phyloP scores from a whole-genome alignment of 2,329 filamentous ascomycete genomes.

The Sporothrix brasiliensis region DNA sequence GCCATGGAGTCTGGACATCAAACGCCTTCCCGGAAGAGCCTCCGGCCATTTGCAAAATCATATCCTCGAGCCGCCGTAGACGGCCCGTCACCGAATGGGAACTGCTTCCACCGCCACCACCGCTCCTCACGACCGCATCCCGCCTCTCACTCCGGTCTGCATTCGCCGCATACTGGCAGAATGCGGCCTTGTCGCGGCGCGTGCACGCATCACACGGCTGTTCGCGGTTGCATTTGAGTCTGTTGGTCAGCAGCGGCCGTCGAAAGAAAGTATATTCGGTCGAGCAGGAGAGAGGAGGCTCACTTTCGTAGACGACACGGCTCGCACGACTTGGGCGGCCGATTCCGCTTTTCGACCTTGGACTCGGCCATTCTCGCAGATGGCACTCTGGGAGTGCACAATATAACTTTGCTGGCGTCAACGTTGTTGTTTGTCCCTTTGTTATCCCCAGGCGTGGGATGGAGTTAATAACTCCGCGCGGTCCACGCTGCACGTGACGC shows the following conservation, averaged over 20 bases:
- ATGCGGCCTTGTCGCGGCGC: conserved; percentile 36
- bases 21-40: background rate
- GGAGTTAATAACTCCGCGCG: conserved; percentile 32
- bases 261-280: background rate
- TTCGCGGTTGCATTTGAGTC: conserved; percentile 43
- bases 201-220: conserved; percentile 43
- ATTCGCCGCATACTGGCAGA: conserved; percentile 42
- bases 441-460: background rate
- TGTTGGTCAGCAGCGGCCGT: conserved; percentile 27
- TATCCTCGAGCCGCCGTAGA: conserved; percentile 41
- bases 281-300: background rate
- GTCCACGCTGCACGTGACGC: background rate
- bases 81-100: conserved; percentile 35
- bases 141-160: conserved; percentile 37
- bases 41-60: conserved; percentile 36
- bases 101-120: no score
- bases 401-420: background rate
- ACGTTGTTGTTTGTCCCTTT: background rate
- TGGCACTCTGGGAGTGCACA: background rate
- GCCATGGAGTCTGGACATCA: no score
- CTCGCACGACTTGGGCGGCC: conserved; percentile 44
- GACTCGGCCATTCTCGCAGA: background rate
- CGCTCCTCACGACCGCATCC: background rate
- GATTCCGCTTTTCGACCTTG: conserved; percentile 43
- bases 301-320: conserved; percentile 44